phyloP scores from a whole-genome alignment of 495 filamentous ascomycete genomes.

The Hapsidospora chrysogenum region DNA sequence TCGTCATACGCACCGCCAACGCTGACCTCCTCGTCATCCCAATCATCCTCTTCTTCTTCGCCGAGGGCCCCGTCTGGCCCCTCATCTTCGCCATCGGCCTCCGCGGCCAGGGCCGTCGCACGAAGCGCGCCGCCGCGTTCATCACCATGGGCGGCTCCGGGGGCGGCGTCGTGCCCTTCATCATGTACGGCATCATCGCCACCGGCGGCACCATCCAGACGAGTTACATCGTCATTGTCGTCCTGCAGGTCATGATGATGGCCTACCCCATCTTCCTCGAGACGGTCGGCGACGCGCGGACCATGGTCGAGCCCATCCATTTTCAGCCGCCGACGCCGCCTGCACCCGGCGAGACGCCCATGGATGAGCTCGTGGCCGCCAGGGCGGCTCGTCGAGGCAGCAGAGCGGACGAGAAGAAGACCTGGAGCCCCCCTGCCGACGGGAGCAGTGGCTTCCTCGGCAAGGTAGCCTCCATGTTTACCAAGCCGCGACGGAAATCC shows the following conservation, averaged over 20 bases:
- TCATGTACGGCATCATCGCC: slow-evolving; percentile 26
- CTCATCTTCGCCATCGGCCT: slow-evolving; percentile 53
- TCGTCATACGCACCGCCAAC: slow-evolving; percentile 29
- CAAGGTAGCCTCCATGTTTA: too few species aligned
- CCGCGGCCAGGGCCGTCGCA: slow-evolving; percentile 51
- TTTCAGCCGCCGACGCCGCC: too few species aligned
- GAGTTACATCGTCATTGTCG: slow-evolving; percentile 17
- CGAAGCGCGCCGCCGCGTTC: slow-evolving; percentile 50
- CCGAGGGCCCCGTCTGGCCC: slow-evolving; percentile 55
- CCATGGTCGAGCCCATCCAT: slow-evolving; percentile 23
- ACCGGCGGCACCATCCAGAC: slow-evolving; percentile 15
- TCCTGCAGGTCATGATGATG: slow-evolving; percentile 14
- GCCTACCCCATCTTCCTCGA: slow-evolving; percentile 21
- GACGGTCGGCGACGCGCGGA: slow-evolving; percentile 17
- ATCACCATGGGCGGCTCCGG: slow-evolving; percentile 50
- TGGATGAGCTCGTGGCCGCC: too few species aligned
- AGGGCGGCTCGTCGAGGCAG: too few species aligned
- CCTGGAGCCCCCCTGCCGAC: too few species aligned
- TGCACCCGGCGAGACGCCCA: too few species aligned
- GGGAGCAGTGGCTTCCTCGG: too few species aligned
- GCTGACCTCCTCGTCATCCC: slow-evolving; percentile 38
- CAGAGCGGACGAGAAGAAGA: too few species aligned
- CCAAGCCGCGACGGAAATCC: too few species aligned
- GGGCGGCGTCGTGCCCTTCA: slow-evolving; percentile 49
- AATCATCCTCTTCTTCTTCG: slow-evolving; percentile 45